Evolutionary conservation across 441 rosid species (phyloP).

Genomic region (Syzygium malaccense): DNA sequence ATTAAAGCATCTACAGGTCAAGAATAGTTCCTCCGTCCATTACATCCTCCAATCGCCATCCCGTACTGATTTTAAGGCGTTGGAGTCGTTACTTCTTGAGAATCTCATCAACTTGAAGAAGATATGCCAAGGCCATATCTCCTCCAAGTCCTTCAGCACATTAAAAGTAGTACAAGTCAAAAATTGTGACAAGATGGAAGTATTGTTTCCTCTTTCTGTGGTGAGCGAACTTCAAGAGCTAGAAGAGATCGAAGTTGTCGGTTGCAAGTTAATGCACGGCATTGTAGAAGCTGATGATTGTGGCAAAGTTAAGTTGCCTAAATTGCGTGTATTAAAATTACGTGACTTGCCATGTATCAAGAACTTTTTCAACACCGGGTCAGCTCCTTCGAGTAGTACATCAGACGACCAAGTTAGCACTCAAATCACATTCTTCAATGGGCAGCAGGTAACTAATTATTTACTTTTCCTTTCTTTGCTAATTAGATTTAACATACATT

Average conservation of each 20-base stretch:
- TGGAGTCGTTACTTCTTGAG: neutral
- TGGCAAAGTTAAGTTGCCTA: neutral
- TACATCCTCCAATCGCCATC: neutral
- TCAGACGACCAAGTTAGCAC: neutral
- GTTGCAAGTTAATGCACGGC: neutral
- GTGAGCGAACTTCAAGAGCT: neutral
- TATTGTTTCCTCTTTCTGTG: neutral
- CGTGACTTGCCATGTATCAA: neutral
- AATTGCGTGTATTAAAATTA: neutral
- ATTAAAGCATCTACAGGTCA: neutral
- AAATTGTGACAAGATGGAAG: neutral
- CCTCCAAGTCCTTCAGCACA: neutral
- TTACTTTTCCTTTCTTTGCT: neutral
- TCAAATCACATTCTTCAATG: neutral
- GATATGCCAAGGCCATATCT: neutral
- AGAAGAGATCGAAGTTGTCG: rapidly evolving
- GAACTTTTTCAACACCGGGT: neutral
- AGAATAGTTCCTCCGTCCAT: rapidly evolving
- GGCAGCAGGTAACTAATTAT: neutral
- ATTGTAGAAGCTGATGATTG: neutral
- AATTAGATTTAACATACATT: neutral
- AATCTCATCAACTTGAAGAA: neutral
- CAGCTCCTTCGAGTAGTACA: neutral
- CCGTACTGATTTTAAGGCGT: rapidly evolving
- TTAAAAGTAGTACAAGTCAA: neutral